Percentiles rank a stretch among this genome's conserved stretches.
Conservation (phyloP, 108 stramenopile genomes). For the Skeletonema costatum region DNA sequence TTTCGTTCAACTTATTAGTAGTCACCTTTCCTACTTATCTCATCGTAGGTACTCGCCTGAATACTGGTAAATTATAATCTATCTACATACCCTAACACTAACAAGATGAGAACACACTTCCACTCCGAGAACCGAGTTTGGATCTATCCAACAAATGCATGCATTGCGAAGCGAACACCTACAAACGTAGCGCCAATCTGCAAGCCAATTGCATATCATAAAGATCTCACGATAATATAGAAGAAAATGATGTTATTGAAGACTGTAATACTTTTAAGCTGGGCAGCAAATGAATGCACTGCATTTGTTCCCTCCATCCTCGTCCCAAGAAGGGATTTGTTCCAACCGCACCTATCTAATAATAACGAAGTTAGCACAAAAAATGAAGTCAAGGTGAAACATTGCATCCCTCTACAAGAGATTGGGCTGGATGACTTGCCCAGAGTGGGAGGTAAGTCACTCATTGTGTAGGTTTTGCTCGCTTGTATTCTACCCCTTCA, state of each 20-base stretch:
- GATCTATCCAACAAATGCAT: too few relatives aligned
- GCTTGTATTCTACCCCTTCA: neutral
- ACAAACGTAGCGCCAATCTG: neutral
- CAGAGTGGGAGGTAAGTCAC: slow-evolving; percentile 39
- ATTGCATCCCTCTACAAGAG: slow-evolving; percentile 43
- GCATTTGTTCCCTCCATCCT: slow-evolving; percentile 13
- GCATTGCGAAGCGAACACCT: neutral
- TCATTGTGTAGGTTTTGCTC: neutral
- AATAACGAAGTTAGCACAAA: neutral
- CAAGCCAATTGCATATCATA: neutral
- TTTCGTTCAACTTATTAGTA: too few relatives aligned
- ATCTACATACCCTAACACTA: too few relatives aligned
- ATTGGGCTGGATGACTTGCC: slow-evolving; percentile 39
- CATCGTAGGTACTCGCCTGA: too few relatives aligned
- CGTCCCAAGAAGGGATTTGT: neutral
- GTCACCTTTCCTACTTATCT: too few relatives aligned
- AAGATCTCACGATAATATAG: neutral
- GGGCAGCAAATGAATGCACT: slow-evolving; percentile 5
- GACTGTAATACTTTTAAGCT: neutral
- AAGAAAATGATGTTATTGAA: slow-evolving; percentile 1
- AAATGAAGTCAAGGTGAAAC: slow-evolving; percentile 1
- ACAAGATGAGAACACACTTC: too few relatives aligned
- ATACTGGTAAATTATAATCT: too few relatives aligned
- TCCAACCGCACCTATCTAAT: slow-evolving; percentile 3
- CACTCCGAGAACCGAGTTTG: too few relatives aligned